Evolutionary conservation across 2,329 filamentous ascomycete species (phyloP).

Genomic region (Whalleya microplaca): DNA sequence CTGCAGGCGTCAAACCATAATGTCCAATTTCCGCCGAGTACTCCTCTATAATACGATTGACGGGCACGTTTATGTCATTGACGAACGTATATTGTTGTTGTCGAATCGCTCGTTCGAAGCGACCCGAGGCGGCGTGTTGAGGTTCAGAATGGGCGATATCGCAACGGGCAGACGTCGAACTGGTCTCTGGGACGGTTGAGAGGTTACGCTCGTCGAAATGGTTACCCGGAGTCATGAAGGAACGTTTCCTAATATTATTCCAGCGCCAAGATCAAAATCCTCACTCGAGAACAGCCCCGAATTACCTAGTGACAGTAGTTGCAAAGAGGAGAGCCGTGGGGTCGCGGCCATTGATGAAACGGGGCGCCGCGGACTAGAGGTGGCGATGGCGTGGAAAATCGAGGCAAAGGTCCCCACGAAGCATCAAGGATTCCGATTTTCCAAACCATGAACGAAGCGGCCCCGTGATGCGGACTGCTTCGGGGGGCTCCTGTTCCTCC

Average conservation of each 20-base stretch:
- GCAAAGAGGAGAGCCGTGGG: slow-evolving; percentile 27
- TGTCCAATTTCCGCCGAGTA: slow-evolving; percentile 33
- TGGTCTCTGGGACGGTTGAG: slow-evolving; percentile 29
- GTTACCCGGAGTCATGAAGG: slow-evolving; percentile 39
- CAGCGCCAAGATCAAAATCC: slow-evolving; percentile 27
- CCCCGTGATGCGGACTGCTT: neutral
- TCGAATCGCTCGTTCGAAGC: slow-evolving; percentile 27
- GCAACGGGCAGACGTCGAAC: slow-evolving; percentile 26
- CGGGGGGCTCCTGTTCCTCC: neutral
- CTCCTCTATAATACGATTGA: slow-evolving; percentile 29
- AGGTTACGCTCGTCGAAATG: slow-evolving; percentile 29
- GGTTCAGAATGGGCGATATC: slow-evolving; percentile 28
- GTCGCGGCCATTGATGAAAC: slow-evolving; percentile 36
- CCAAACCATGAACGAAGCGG: neutral
- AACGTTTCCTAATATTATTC: slow-evolving; percentile 19
- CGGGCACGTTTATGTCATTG: slow-evolving; percentile 28
- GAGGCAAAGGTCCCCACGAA: slow-evolving; percentile 12
- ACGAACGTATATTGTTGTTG: slow-evolving; percentile 27
- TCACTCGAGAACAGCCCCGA: slow-evolving; percentile 25
- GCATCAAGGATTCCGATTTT: neutral
- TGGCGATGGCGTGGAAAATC: slow-evolving; percentile 8
- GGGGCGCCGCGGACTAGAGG: slow-evolving; percentile 18
- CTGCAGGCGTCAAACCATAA: slow-evolving; percentile 36
- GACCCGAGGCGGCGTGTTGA: slow-evolving; percentile 21
- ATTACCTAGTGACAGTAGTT: slow-evolving; percentile 29